These are phyloP conservation scores for Penicillium sp. DNA, from an alignment of 2,329 filamentous ascomycete genomes.

Conservation along the genomic window DNA sequence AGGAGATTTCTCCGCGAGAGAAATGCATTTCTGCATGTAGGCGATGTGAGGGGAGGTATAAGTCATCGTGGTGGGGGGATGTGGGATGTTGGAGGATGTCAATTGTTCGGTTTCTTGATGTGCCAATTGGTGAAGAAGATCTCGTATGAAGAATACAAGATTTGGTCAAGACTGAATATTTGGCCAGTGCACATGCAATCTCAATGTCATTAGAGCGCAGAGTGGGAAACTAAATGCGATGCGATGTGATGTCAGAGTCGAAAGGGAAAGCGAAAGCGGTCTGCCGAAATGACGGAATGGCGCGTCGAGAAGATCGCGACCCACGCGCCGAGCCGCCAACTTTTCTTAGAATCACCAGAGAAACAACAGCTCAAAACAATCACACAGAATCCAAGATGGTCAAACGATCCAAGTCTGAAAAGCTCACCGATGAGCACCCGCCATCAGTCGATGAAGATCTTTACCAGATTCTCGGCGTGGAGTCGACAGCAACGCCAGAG, in stretches of 20 bases:
- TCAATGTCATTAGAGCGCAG: background rate
- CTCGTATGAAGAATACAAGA: too few species aligned
- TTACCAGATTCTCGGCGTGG: conserved; percentile 77
- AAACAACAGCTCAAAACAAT: background rate
- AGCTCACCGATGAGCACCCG: conserved; percentile 45
- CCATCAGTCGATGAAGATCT: conserved; percentile 53
- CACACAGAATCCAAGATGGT: conserved; percentile 17
- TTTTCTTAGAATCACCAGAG: background rate
- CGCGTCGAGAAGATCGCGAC: conserved; percentile 23
- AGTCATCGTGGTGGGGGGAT: conserved; percentile 18
- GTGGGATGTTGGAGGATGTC: background rate
- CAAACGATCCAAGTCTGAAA: conserved; percentile 16
- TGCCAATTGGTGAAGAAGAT: background rate
- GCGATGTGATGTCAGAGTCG: background rate
- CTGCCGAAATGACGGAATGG: conserved; percentile 32
- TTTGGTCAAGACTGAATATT: too few species aligned
- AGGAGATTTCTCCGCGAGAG: conserved; percentile 76
- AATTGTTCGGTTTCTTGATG: background rate
- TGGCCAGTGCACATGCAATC: too few species aligned
- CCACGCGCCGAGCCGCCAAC: conserved; percentile 24
- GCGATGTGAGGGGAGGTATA: conserved; percentile 37
- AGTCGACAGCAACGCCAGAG: conserved; percentile 71
- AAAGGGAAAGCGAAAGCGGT: conserved; percentile 19
- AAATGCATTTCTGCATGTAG: conserved; percentile 73
- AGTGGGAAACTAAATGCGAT: background rate